Evolutionary conservation across 106 monocot species (phyloP), one percentile per base, ranked within the genome.

Genomic region (Iris macrosiphon): DNA sequence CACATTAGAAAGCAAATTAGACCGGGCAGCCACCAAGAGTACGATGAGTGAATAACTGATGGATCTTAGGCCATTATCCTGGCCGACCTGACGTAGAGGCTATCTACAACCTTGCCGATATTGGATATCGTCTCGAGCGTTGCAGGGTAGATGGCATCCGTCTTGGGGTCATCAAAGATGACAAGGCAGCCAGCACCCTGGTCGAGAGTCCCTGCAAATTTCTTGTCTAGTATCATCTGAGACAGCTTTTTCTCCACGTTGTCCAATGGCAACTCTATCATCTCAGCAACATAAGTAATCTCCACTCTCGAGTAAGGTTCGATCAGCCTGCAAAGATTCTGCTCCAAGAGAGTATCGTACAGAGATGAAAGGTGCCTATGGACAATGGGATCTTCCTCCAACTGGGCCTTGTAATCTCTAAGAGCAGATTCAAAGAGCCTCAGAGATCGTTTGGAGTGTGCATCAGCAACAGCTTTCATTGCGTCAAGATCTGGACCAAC

Each of bases 201-300:
- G 44, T 85, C 95, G 16, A 89, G 57, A 12, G 95, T 95, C 25
- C 89, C 95, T 5, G 95, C 85, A 53, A 95, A 89, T 67, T 95
- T 89, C 82, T 89, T 95, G 74, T 95, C 95, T 1, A 95, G 69
- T 22, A 89, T 95, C 89, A 95, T 82, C 66, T 89, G 95, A 0
- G 85, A 89, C 0, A 89, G 76, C 79, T 95, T 95, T 65, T 75
- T 89, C 71, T 95, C 95, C 46, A 95, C 95, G 37, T 89, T 89
- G 27, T 72, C 76, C 2, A 85, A 19, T 0, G 70, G 79, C 61
- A 95, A 70, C 43, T 88, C 95, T 9, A 89, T 95, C 73, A 89
- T 78, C 52, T 68, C 81, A 0, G 95, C 85, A 23, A 95, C 57
- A 50, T 89, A 85, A 30, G 65, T 38, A 17, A 95, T 89, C 74